These are phyloP conservation scores for Malus hybrid DNA, from an alignment of 331 rosid species.

Conservation along the genomic window DNA sequence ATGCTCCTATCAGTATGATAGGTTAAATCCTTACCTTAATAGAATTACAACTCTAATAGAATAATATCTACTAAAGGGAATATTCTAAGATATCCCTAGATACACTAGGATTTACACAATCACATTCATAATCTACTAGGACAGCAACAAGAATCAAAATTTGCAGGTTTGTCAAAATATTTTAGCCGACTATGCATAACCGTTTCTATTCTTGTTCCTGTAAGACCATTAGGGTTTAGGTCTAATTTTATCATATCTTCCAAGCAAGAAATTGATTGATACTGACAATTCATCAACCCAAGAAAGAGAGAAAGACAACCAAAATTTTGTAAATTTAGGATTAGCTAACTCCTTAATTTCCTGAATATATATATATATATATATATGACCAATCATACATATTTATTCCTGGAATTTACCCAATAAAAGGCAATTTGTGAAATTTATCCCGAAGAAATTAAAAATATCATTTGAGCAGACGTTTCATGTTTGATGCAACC, in stretches of 20 bases:
- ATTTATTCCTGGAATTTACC: background rate
- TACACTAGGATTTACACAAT: no score
- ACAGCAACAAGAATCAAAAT: background rate
- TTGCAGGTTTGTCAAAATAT: background rate
- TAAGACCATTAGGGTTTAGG: background rate
- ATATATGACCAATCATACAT: background rate
- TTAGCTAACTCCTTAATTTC: no score
- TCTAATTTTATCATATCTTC: no score
- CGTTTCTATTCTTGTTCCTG: background rate
- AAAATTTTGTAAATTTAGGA: background rate
- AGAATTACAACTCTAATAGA: no score
- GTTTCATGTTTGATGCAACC: background rate
- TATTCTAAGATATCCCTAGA: no score
- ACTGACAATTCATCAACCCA: constrained; percentile 12
- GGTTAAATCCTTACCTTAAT: no score
- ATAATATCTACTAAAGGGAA: no score
- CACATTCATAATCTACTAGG: no score
- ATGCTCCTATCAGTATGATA: no score
- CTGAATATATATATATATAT: background rate
- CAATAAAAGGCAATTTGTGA: background rate
- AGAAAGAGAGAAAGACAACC: background rate
- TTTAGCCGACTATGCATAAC: background rate
- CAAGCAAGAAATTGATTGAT: background rate
- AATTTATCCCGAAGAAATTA: background rate
- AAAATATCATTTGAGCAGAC: background rate